phyloP scores from a whole-genome alignment of 208 protist species.

The Leishmania tarentolae region DNA sequence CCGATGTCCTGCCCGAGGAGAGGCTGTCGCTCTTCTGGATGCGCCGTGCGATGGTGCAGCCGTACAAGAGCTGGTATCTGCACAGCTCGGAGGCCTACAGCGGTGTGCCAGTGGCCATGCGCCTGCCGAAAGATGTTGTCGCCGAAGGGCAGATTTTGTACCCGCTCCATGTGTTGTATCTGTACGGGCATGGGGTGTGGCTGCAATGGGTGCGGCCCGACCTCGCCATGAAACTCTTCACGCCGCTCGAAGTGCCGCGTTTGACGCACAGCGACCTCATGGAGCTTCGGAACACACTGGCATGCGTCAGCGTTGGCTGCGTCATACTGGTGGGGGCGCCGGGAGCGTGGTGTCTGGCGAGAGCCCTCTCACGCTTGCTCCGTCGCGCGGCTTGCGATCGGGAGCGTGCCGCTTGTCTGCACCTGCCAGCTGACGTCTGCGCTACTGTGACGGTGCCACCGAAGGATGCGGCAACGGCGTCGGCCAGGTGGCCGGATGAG shows the following conservation, averaged over 20 bases:
- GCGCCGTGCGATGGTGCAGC: slow-evolving; percentile 26
- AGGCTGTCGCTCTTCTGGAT: slow-evolving; percentile 41
- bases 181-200: slow-evolving; percentile 26
- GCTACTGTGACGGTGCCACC: neutral
- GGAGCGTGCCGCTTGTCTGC: neutral
- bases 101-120: neutral
- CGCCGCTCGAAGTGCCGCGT: neutral
- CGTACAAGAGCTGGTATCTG: slow-evolving; percentile 40
- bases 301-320: neutral
- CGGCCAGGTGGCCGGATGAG: neutral
- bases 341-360: neutral
- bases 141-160: slow-evolving; percentile 32
- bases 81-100: slow-evolving; percentile 6
- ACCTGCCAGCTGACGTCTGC: slow-evolving; percentile 7
- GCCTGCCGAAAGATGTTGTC: slow-evolving; percentile 15
- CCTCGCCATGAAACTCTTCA: neutral
- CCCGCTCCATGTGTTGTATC: slow-evolving; percentile 50
- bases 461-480: neutral
- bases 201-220: slow-evolving; percentile 12
- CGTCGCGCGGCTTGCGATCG: slow-evolving; percentile 15
- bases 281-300: neutral
- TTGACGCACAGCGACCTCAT: neutral
- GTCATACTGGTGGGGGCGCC: slow-evolving; percentile 26
- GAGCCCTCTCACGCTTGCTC: neutral
- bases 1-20: slow-evolving; percentile 22